These are phyloP conservation scores for Pseudophaeomoniella oleicola DNA, from an alignment of 2,329 filamentous ascomycete genomes.

Conservation along the genomic window DNA sequence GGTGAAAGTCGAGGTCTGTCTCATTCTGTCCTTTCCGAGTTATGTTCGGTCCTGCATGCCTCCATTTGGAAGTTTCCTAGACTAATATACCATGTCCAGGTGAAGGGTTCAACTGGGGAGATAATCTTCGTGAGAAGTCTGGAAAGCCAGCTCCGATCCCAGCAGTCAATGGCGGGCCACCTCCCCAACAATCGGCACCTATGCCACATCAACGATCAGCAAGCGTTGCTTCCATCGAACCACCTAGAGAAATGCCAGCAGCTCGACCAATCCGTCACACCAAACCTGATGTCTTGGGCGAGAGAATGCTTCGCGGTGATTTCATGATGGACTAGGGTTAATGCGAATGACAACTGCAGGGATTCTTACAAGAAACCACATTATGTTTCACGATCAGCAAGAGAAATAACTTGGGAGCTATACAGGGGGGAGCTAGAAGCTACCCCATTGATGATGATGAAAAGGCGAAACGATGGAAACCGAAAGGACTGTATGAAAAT, in stretches of 20 bases:
- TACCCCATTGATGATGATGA: no score
- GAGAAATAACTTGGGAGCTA: no score
- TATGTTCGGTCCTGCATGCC: background rate
- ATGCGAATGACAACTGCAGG: no score
- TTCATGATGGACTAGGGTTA: slow-evolving; percentile 50
- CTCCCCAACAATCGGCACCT: slow-evolving; percentile 29
- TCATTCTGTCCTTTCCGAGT: slow-evolving; percentile 7
- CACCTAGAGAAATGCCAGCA: slow-evolving; percentile 27
- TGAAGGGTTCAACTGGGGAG: slow-evolving; percentile 94
- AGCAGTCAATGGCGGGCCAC: slow-evolving; percentile 17
- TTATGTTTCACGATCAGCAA: no score
- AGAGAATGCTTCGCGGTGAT: slow-evolving; percentile 92
- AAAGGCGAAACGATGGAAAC: no score
- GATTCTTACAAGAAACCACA: no score
- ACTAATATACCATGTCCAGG: slow-evolving; percentile 46
- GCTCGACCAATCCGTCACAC: slow-evolving; percentile 20
- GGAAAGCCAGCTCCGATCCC: slow-evolving; percentile 52
- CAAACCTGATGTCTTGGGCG: slow-evolving; percentile 89
- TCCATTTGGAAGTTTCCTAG: no score
- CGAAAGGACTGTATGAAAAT: no score
- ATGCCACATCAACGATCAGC: slow-evolving; percentile 22
- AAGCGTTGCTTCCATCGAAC: slow-evolving; percentile 40
- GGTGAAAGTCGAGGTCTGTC: slow-evolving; percentile 44
- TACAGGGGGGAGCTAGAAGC: no score
- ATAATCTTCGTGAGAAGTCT: slow-evolving; percentile 83